A percentile compares a stretch with the other conserved stretches of the same genome.
phyloP scores from a whole-genome alignment of 805 yeast genomes.

The Starmerella vaccinii region DNA sequence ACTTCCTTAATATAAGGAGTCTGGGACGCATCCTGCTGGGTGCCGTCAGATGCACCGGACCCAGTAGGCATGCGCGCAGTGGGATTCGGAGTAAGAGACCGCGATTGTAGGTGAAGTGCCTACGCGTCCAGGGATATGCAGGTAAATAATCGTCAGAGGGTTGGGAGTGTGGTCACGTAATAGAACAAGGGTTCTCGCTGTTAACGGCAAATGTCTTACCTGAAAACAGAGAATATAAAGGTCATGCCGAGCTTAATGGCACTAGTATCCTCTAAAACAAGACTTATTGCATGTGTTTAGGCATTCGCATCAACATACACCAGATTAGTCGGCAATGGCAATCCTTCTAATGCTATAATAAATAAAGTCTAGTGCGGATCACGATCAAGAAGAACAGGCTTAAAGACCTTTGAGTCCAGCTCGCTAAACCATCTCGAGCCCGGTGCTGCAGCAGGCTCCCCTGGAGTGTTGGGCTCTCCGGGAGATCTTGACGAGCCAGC shows the following conservation, averaged over 20 bases:
- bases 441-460: slow-evolving; percentile 14
- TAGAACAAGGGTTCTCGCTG: no score
- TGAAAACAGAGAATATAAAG: no score
- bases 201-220: no score
- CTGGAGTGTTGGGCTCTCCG: background rate
- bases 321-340: background rate
- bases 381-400: slow-evolving; percentile 74
- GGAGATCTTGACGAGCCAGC: slow-evolving; percentile 10
- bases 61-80: background rate
- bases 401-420: slow-evolving; percentile 86
- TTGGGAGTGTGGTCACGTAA: no score
- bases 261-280: no score
- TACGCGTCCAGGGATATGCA: no score
- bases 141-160: no score
- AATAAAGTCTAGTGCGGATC: slow-evolving; percentile 17
- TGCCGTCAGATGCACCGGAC: background rate
- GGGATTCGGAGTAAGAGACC: no score
- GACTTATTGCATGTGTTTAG: no score
- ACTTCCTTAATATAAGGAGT: slow-evolving; percentile 45
- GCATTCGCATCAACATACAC: no score
- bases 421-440: slow-evolving; percentile 65
- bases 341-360: background rate
- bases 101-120: no score
- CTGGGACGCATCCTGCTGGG: background rate
- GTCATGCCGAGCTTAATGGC: no score